A percentile compares a stretch with the other conserved stretches of the same genome.
Conservation (phyloP, 73 alveolate species). For the Uronychia binucleata region DNA sequence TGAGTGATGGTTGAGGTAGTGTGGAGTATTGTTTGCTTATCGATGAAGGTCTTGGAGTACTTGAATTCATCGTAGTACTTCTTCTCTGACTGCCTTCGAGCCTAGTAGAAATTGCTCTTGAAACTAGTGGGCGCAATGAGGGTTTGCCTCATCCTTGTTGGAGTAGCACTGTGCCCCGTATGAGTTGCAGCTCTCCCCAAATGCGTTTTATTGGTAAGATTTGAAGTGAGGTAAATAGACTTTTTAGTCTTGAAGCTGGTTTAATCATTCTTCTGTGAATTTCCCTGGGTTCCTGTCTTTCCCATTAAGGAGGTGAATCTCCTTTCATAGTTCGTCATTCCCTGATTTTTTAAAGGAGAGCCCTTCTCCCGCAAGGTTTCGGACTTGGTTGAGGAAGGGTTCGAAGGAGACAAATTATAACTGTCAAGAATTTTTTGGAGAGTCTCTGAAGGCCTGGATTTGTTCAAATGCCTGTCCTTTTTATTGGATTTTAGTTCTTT, state of each 20-base stretch:
- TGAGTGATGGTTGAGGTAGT: neutral
- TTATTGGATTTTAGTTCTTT: neutral
- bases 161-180: neutral
- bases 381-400: too few species aligned
- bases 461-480: neutral
- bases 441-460: neutral
- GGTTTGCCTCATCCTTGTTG: neutral
- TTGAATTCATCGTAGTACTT: neutral
- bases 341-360: neutral
- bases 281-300: too few species aligned
- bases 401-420: neutral
- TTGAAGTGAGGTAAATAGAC: neutral
- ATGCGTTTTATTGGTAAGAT: neutral
- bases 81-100: neutral
- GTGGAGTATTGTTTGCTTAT: neutral
- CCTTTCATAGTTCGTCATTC: too few species aligned
- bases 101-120: neutral
- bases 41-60: neutral
- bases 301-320: too few species aligned
- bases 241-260: too few species aligned
- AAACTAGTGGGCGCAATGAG: neutral
- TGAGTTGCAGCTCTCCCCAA: neutral
- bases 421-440: neutral
- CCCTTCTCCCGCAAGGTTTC: neutral
- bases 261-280: too few species aligned